Conservation (phyloP, 2,329 filamentous ascomycete species). For the Aspergillus sp. region DNA sequence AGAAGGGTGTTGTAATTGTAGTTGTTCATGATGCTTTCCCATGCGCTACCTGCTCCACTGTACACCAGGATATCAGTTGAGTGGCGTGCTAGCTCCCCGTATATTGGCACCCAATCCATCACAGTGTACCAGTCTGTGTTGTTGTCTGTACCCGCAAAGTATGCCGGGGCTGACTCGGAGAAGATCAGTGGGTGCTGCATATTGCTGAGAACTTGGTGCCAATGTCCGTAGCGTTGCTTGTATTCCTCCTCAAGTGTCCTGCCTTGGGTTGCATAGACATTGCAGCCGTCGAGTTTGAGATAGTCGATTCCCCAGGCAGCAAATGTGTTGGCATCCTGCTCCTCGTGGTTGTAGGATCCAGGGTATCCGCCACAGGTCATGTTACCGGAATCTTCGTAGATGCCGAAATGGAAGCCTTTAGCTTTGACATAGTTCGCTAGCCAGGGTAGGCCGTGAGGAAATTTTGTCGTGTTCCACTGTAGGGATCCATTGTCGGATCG, state of each 20-base stretch:
- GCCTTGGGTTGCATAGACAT: conserved; percentile 31
- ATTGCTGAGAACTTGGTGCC: conserved; percentile 45
- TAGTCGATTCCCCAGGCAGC: conserved; percentile 47
- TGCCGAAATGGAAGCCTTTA: conserved; percentile 48
- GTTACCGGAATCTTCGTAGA: conserved; percentile 50
- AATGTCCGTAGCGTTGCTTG: conserved; percentile 40
- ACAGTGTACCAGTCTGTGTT: conserved; percentile 49
- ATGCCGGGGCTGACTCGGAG: conserved; percentile 51
- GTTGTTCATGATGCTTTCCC: conserved; percentile 53
- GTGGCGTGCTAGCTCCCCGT: conserved; percentile 49
- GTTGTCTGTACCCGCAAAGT: conserved; percentile 42
- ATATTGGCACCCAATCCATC: conserved; percentile 48
- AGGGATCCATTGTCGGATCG: conserved; percentile 43
- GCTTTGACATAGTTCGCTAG: conserved; percentile 42
- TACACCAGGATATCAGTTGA: conserved; percentile 49
- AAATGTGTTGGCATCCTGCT: conserved; percentile 44
- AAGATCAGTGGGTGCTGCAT: conserved; percentile 45
- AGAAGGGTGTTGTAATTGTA: conserved; percentile 49
- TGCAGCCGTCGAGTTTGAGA: conserved; percentile 53
- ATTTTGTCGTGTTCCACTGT: conserved; percentile 45
- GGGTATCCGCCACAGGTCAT: conserved; percentile 49
- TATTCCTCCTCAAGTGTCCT: conserved; percentile 29
- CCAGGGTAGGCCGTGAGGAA: conserved; percentile 49
- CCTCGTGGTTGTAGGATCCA: conserved; percentile 45
- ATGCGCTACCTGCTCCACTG: conserved; percentile 43